These are phyloP conservation scores for Thielaviopsis musarum DNA, from an alignment of 2,329 filamentous ascomycete species.

Conservation along the genomic window DNA sequence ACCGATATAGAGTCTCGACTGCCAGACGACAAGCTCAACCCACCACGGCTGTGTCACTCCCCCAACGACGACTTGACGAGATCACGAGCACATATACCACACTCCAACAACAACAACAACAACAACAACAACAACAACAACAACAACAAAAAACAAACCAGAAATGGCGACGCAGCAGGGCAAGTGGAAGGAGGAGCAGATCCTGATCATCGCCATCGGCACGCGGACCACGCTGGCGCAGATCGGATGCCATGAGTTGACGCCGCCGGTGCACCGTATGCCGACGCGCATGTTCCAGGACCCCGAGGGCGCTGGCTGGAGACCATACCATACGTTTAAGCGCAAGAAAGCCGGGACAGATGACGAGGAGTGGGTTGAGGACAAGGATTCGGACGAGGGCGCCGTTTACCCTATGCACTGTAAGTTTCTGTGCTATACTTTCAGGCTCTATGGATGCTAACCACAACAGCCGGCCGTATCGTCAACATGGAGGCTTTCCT, in stretches of 20 bases:
- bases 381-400: constrained; percentile 71
- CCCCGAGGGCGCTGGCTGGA: constrained; percentile 56
- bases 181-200: constrained; percentile 48
- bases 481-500: constrained; percentile 87
- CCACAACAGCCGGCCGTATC: constrained; percentile 51
- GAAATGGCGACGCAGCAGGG: constrained; percentile 38
- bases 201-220: constrained; percentile 60
- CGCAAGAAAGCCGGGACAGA: constrained; percentile 38
- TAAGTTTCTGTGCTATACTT: constrained; percentile 17
- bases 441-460: neutral
- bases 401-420: constrained; percentile 72
- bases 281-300: constrained; percentile 92
- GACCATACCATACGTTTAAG: constrained; percentile 61
- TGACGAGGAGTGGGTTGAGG: constrained; percentile 63
- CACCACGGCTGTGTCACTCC: neutral
- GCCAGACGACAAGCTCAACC: no score
- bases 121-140: neutral
- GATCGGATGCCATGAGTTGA: constrained; percentile 78
- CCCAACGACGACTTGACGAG: neutral
- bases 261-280: constrained; percentile 71
- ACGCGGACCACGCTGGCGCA: constrained; percentile 84
- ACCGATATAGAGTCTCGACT: no score
- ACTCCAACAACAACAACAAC: neutral
- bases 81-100: neutral
- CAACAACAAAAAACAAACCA: neutral